Evolutionary conservation across 2,329 filamentous ascomycete genomes (phyloP).

Genomic region (Penicillium sp.): DNA sequence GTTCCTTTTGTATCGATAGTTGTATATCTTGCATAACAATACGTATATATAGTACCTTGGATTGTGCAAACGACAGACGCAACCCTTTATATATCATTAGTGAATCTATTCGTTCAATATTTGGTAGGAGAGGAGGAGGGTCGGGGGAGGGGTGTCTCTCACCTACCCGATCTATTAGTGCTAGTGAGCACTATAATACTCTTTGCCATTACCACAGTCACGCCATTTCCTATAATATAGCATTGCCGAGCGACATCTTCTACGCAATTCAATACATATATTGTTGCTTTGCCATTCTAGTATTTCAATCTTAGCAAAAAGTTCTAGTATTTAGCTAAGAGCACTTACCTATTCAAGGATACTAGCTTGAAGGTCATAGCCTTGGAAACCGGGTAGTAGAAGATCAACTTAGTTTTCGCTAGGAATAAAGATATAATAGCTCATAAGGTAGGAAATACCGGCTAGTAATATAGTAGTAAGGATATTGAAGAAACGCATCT

Average conservation of each 20-base stretch:
- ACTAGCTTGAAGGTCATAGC: neutral
- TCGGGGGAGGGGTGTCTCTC: too few species aligned
- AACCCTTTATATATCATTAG: neutral
- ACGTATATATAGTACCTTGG: neutral
- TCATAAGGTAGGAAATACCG: neutral
- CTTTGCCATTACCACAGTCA: too few species aligned
- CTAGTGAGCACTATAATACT: too few species aligned
- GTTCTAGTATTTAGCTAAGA: neutral
- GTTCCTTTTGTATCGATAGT: neutral
- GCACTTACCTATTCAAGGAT: too few species aligned
- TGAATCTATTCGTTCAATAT: neutral
- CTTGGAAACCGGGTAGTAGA: neutral
- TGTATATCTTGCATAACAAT: neutral
- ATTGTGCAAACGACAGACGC: neutral
- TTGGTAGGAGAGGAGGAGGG: neutral
- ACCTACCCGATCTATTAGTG: too few species aligned
- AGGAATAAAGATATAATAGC: neutral
- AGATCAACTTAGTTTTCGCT: neutral
- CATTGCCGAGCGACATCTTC: too few species aligned
- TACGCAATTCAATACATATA: too few species aligned
- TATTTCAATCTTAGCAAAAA: neutral
- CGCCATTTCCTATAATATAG: too few species aligned
- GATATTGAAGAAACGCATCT: too few species aligned
- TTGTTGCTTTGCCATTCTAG: neutral
- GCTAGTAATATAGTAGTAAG: neutral